Percentiles rank a stretch among this genome's conserved stretches.
phyloP scores from a whole-genome alignment of 2,329 filamentous ascomycete genomes.

The Ceratocystis cubensis region DNA sequence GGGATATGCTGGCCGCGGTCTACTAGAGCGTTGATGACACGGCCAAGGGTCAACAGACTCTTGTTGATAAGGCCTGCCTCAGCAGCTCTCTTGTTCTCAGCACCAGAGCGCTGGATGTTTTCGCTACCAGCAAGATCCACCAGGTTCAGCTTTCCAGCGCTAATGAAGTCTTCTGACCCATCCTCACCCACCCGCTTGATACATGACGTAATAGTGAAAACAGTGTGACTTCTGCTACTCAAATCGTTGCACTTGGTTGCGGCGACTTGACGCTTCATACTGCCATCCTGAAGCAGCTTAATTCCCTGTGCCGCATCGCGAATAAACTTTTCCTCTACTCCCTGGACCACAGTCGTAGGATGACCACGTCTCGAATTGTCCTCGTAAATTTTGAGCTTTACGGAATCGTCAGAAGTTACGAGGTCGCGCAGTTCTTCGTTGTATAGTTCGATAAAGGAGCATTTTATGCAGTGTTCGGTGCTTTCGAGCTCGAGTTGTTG shows the following conservation, averaged over 20 bases:
- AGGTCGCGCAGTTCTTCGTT: conserved; percentile 94
- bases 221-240: conserved; percentile 90
- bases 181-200: conserved; percentile 69
- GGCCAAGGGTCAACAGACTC: conserved; percentile 82
- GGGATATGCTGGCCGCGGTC: conserved; percentile 85
- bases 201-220: conserved; percentile 91
- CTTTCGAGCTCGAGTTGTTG: conserved; percentile 67
- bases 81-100: conserved; percentile 92
- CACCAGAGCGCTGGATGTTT: conserved; percentile 92
- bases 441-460: conserved; percentile 96
- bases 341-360: conserved; percentile 76
- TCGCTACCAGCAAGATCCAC: conserved; percentile 96
- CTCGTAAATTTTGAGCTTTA: conserved; percentile 91
- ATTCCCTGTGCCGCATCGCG: conserved; percentile 75
- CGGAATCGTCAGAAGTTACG: conserved; percentile 64
- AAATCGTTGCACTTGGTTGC: conserved; percentile 99
- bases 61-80: conserved; percentile 98
- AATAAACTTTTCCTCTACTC: conserved; percentile 95
- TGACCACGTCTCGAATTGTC: conserved; percentile 80
- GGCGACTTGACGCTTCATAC: conserved; percentile 90
- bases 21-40: conserved; percentile 94
- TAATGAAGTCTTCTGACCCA: conserved; percentile 80
- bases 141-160: conserved; percentile 85
- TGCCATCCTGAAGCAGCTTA: conserved; percentile 75
- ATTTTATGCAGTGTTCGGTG: conserved; percentile 80